phyloP scores from a whole-genome alignment of 306 rosid species.

The Dalbergia oliveri region DNA sequence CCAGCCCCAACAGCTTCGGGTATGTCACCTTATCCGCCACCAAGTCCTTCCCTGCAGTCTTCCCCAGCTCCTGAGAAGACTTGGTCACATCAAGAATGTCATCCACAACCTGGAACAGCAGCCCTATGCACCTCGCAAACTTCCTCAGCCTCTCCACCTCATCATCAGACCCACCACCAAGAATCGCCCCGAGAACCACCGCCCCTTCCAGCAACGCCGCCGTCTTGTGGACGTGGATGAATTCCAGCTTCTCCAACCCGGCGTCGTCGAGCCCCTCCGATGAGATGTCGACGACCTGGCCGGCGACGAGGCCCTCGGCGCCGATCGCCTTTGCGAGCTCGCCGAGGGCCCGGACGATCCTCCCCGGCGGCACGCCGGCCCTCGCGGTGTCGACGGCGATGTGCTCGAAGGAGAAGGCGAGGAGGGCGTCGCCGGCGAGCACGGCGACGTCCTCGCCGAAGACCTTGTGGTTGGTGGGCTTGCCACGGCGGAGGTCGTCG shows the following conservation, averaged over 20 bases:
- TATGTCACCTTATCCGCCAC: conserved; percentile 84
- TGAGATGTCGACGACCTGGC: conserved; percentile 72
- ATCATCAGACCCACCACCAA: conserved; percentile 75
- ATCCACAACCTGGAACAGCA: conserved; percentile 89
- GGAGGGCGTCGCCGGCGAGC: conserved; percentile 80
- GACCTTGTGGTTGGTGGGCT: conserved; percentile 83
- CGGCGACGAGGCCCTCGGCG: conserved; percentile 78
- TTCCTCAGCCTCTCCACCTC: conserved; percentile 72
- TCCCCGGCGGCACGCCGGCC: conserved; percentile 50
- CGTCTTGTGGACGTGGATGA: conserved; percentile 78
- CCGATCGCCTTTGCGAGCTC: conserved; percentile 78
- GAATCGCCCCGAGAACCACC: conserved; percentile 74
- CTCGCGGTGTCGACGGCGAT: conserved; percentile 64
- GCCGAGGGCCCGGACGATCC: conserved; percentile 62
- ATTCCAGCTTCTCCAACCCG: conserved; percentile 71
- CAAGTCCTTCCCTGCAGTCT: conserved; percentile 88
- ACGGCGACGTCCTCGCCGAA: conserved; percentile 91
- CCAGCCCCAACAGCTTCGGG: conserved; percentile 81
- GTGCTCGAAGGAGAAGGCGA: conserved; percentile 80
- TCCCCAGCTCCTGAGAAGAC: conserved; percentile 82
- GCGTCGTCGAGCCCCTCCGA: conserved; percentile 71
- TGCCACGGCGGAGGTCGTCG: conserved; percentile 93
- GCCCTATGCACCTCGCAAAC: conserved; percentile 71
- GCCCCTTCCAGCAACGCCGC: conserved; percentile 73
- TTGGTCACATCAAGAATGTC: conserved; percentile 86